Base-by-base conservation (phyloP, 2,329 filamentous ascomycete species). In the Ciborinia camelliae region DNA sequence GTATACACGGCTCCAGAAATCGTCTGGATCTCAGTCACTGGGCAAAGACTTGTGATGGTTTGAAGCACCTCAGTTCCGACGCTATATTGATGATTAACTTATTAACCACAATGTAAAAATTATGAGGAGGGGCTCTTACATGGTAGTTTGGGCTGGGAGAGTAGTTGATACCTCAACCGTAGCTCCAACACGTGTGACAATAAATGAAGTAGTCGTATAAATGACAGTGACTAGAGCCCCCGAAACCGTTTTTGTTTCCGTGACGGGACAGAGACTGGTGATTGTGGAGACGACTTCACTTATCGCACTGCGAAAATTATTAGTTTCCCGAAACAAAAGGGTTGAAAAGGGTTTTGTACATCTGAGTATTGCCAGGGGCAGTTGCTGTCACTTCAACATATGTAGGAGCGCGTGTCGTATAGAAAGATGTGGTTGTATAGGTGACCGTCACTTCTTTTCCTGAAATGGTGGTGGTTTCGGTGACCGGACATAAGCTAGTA, bases 1-100 rank as follows among this genome's bases (percentile, higher is more conserved):
- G 77, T 75, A 0, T 78, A 72, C 3, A 76, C 76, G 48, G 75
- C 71, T 35, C 81, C 81, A 32, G 69, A 75, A 1, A 81, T 63
- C 1, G 79, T 81, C 73, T 78, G 78, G 41, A 79, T 81, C 71
- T 80, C 76, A 0, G 80, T 82, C 10, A 83, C 71, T 5, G 80
- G 78, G 70, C 78, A 80, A 18, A 80, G 72, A 28, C 74, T 77
- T 15, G 80, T 82, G 54, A 30, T 73, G 74, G 47, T 71, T 65
- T 43, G 72, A 28, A 74, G 68, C 26, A 74, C 69, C 12, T 73
- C 71, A 26, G 61, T 48, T 18, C 5, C 43, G n/a, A 57, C 43
- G 7, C 50, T 54, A 35, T 48, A 28, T 30, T 30, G 8, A 39
- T 28, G n/a, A 26, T 52, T 62, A 62, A 48, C 20, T 48, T 35